Conservation (phyloP, 805 yeast species). For the Metschnikowia picachoensis region DNA sequence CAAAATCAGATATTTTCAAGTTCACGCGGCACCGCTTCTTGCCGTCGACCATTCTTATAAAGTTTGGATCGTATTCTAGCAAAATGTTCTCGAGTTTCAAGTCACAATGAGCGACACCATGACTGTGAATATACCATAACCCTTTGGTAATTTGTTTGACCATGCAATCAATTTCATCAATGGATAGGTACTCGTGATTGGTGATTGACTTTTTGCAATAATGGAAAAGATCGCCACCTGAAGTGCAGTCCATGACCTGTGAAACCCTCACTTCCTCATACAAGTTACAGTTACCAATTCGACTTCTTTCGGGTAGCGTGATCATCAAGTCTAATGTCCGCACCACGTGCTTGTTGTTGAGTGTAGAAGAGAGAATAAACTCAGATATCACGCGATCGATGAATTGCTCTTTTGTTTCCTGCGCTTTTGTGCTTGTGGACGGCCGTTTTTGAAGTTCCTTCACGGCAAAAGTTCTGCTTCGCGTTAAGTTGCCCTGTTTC, state of each 20-base stretch:
- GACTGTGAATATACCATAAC: slow-evolving; percentile 77
- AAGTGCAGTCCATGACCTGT: slow-evolving; percentile 38
- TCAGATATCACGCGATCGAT: slow-evolving; percentile 80
- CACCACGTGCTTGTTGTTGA: slow-evolving; percentile 72
- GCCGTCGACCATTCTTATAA: slow-evolving; percentile 25
- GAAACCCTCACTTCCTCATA: slow-evolving; percentile 19
- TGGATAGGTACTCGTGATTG: slow-evolving; percentile 17
- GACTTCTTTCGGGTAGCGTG: slow-evolving; percentile 17
- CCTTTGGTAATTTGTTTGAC: slow-evolving; percentile 84
- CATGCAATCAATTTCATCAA: slow-evolving; percentile 79
- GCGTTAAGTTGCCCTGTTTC: background rate
- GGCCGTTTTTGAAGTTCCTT: slow-evolving; percentile 29
- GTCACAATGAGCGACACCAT: slow-evolving; percentile 93
- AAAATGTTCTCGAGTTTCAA: slow-evolving; percentile 84
- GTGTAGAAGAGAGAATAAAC: slow-evolving; percentile 78
- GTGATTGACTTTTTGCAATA: slow-evolving; percentile 21
- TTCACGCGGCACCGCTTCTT: slow-evolving; percentile 13
- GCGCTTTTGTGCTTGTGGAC: slow-evolving; percentile 11
- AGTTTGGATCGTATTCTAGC: slow-evolving; percentile 52
- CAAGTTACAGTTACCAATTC: background rate
- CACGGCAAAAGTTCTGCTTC: slow-evolving; percentile 26
- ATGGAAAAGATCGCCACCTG: slow-evolving; percentile 35
- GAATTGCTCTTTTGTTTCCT: slow-evolving; percentile 41
- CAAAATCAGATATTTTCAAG: slow-evolving; percentile 62
- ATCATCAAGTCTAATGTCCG: slow-evolving; percentile 74